Conservation (phyloP, 1,284 basidiomycete genomes). For the Ustilago curta region DNA sequence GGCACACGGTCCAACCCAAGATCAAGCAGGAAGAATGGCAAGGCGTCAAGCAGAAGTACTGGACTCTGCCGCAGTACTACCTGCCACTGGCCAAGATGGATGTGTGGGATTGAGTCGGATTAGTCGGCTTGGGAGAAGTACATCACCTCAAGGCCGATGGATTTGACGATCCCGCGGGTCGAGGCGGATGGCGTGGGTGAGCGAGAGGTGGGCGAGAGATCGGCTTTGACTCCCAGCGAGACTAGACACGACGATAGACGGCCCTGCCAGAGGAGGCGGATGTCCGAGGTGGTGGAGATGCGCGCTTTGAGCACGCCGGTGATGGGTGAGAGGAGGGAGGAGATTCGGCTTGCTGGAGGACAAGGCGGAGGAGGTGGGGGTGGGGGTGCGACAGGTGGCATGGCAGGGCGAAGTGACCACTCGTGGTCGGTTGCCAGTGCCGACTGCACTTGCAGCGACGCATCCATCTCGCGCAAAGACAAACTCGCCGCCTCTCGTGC, state of each 20-base stretch:
- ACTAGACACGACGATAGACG: slow-evolving; percentile 89
- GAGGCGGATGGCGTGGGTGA: slow-evolving; percentile 78
- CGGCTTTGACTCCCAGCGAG: slow-evolving; percentile 86
- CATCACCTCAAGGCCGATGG: slow-evolving; percentile 87
- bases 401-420: neutral
- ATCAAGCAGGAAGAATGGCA: slow-evolving; percentile 61
- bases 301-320: slow-evolving; percentile 89
- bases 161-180: slow-evolving; percentile 74
- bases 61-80: slow-evolving; percentile 55
- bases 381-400: neutral
- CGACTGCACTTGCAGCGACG: too few species aligned
- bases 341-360: neutral
- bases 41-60: slow-evolving; percentile 63
- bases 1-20: slow-evolving; percentile 76
- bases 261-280: slow-evolving; percentile 93
- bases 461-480: too few species aligned
- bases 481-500: too few species aligned
- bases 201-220: slow-evolving; percentile 79
- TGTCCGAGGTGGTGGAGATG: slow-evolving; percentile 79
- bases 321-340: slow-evolving; percentile 70
- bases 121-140: slow-evolving; percentile 75
- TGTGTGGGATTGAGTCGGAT: neutral
- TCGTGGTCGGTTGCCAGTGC: too few species aligned
- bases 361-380: neutral
- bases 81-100: slow-evolving; percentile 49